Base-by-base conservation (phyloP, 306 rosid species). In the Gastrolobium bilobum region DNA sequence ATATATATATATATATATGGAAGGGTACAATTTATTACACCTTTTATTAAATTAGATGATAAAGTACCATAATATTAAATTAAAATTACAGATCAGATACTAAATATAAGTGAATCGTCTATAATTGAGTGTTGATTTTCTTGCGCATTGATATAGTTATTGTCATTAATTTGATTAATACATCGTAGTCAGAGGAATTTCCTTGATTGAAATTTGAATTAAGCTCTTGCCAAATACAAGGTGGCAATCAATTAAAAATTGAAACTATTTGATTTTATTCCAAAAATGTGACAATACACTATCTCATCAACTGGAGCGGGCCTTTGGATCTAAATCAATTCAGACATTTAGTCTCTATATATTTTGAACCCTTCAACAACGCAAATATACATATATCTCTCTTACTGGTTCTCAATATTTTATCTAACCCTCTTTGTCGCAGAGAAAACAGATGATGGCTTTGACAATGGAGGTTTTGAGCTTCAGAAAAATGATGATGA, bases 401-500 rank as follows among this genome's bases (percentile, higher is more conserved):
- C 31, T 15, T 15, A 35, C 10, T 63, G 4, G 15, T 57, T 34
- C 6, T 40, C 14, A 9, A 10, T 38, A 20, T 65, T 43, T 54
- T 6, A 3, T 30, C 9, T 3, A 44, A 2, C 11, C 70, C 46
- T 9, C 31, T 72, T 61, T 35, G 10, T 57, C 15, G 4, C 4
- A n/a, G 3, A 43, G 11, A 30, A 13, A 66, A 29, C 15, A 15
- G 40, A 52, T 15, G 46, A 3, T 7, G 50, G 3, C 2, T 56
- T 65, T 63, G 75, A 51, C n/a, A 64, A 73, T 86, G 82, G 77
- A 82, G 56, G 5, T 34, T 70, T 59, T 75, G 53, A 65, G 61
- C 3, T 57, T 51, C 8, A 64, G 13, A 59, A 80, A 52, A 14
- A 64, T 56, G 4, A 48, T 51, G 63, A 31, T 39, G 69, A 13